Evolutionary conservation across 208 protist genomes (phyloP).

Genomic region (Angomonas desouzai): DNA sequence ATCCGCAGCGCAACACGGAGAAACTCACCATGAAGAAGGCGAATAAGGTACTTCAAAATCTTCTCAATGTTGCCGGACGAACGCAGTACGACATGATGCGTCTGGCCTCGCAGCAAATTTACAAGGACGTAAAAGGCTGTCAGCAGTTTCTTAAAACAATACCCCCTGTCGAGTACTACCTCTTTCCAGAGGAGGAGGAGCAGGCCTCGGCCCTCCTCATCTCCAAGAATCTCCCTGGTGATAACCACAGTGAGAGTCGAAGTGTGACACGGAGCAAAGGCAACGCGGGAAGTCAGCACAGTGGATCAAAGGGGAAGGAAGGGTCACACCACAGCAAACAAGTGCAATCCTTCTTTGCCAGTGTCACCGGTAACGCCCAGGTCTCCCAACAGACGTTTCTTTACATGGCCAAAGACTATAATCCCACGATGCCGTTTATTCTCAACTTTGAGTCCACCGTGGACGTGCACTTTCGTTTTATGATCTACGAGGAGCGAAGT

Average conservation of each 20-base stretch:
- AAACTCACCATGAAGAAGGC: slow-evolving; percentile 9
- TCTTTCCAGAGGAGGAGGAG: slow-evolving; percentile 18
- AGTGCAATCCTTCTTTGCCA: slow-evolving; percentile 14
- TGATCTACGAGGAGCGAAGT: neutral
- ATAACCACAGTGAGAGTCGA: slow-evolving; percentile 11
- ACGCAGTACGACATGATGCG: neutral
- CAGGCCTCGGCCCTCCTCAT: neutral
- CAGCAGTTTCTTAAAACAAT: slow-evolving; percentile 10
- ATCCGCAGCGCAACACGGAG: slow-evolving; percentile 9
- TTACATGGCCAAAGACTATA: slow-evolving; percentile 18
- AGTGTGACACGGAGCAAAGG: neutral
- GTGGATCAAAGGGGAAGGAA: slow-evolving; percentile 11
- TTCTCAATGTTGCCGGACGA: neutral
- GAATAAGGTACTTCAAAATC: slow-evolving; percentile 4
- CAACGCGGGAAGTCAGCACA: slow-evolving; percentile 9
- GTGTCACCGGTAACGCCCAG: slow-evolving; percentile 12
- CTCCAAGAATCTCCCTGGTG: slow-evolving; percentile 8
- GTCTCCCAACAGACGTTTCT: slow-evolving; percentile 18
- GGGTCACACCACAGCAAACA: slow-evolving; percentile 10
- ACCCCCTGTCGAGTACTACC: slow-evolving; percentile 8
- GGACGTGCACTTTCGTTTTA: slow-evolving; percentile 2
- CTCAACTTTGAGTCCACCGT: slow-evolving; percentile 10
- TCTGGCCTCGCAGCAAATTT: neutral
- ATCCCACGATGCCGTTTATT: slow-evolving; percentile 11
- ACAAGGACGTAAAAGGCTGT: neutral